phyloP scores from a whole-genome alignment of 164 flowering plant genomes.

The Pachysandra terminalis region DNA sequence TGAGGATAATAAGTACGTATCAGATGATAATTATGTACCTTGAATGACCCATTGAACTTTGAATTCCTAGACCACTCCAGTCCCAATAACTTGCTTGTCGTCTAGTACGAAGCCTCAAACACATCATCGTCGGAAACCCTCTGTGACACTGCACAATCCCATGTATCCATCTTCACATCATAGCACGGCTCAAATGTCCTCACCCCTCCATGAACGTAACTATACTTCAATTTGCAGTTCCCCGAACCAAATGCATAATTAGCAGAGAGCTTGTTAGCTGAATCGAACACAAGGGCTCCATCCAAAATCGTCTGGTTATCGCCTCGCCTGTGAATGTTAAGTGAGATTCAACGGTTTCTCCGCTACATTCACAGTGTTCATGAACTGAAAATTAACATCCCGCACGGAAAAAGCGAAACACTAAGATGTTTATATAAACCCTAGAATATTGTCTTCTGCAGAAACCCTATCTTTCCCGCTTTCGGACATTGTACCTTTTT shows the following conservation, averaged over 20 bases:
- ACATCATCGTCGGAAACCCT: constrained; percentile 18
- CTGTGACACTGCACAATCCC: constrained; percentile 24
- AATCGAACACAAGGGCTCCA: constrained; percentile 21
- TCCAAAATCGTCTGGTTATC: constrained; percentile 14
- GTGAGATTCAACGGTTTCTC: constrained; percentile 19
- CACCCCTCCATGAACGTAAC: constrained; percentile 9
- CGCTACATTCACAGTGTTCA: constrained; percentile 15
- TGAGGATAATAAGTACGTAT: no score
- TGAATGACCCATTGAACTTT: constrained; percentile 15
- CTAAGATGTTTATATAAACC: not conserved
- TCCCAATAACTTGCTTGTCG: constrained; percentile 10
- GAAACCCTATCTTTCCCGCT: not conserved
- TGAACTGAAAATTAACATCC: constrained; percentile 25
- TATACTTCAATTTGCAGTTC: no score
- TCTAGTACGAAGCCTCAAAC: constrained; percentile 20
- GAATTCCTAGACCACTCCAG: no score
- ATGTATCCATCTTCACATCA: constrained; percentile 18
- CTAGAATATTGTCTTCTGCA: not conserved
- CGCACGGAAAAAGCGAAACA: not conserved
- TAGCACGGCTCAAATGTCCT: constrained; percentile 24
- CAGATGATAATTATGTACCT: constrained; percentile 15
- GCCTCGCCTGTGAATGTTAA: constrained; percentile 14
- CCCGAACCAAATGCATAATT: constrained; percentile 16
- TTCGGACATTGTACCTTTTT: not conserved
- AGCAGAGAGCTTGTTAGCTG: constrained; percentile 19